phyloP scores from a whole-genome alignment of 148 eudicot species.

The Amaranthus hypochondriacus region DNA sequence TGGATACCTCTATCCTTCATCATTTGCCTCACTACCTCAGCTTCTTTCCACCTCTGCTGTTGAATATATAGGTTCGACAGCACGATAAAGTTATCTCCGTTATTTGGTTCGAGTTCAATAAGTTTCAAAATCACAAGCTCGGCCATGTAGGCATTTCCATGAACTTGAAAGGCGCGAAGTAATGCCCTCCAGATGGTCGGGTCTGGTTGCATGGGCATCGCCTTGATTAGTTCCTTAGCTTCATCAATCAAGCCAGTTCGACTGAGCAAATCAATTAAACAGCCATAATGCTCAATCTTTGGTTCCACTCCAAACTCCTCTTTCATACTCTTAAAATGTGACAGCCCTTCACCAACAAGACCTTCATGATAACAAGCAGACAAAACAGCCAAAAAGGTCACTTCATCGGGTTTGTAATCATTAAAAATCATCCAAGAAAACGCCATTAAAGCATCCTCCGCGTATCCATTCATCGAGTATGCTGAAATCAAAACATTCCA shows the following conservation, averaged over 20 bases:
- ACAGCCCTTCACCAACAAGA: constrained; percentile 28
- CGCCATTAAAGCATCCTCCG: constrained; percentile 33
- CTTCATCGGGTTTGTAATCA: constrained; percentile 36
- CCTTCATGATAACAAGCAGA: constrained; percentile 39
- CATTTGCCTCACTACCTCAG: constrained; percentile 18
- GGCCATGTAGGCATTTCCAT: constrained; percentile 17
- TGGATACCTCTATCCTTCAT: constrained; percentile 28
- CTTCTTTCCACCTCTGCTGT: constrained; percentile 32
- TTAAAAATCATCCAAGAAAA: constrained; percentile 35
- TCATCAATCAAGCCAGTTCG: constrained; percentile 30
- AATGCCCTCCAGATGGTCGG: constrained; percentile 40
- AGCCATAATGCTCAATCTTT: constrained; percentile 33
- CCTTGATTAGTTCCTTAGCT: constrained; percentile 26
- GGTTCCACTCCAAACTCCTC: constrained; percentile 29
- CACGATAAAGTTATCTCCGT: constrained; percentile 32
- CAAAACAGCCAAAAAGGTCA: constrained; percentile 38
- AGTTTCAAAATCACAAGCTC: constrained; percentile 30
- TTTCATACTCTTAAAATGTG: constrained; percentile 34
- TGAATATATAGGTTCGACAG: constrained; percentile 29
- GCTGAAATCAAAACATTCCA: constrained; percentile 52
- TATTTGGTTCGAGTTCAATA: constrained; percentile 32
- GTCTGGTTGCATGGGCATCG: constrained; percentile 27
- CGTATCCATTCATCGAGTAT: constrained; percentile 37
- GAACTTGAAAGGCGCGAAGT: constrained; percentile 26
- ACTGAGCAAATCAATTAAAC: constrained; percentile 42